Evolutionary conservation across 2,329 filamentous ascomycete species (phyloP).

Genomic region (Ceratocystis ficicola): DNA sequence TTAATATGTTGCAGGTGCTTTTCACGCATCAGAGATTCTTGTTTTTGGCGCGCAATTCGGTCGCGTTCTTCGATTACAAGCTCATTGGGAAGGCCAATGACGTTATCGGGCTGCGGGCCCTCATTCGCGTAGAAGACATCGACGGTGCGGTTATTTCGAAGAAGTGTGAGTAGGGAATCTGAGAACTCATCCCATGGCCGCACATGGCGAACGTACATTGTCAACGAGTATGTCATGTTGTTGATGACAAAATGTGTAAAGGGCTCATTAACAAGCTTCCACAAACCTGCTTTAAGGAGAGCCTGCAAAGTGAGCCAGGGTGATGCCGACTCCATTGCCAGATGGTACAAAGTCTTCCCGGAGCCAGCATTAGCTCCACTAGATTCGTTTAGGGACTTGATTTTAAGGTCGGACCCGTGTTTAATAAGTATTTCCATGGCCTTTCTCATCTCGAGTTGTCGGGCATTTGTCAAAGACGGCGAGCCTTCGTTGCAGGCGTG

Average conservation of each 20-base stretch:
- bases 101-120: conserved; percentile 42
- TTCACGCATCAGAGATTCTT: conserved; percentile 36
- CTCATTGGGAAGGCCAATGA: conserved; percentile 40
- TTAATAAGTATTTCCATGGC: conserved; percentile 46
- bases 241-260: conserved; percentile 44
- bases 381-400: conserved; percentile 37
- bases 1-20: conserved; percentile 39
- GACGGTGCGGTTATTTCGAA: conserved; percentile 40
- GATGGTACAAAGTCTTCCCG: conserved; percentile 43
- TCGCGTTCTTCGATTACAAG: conserved; percentile 40
- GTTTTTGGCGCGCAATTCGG: conserved; percentile 37
- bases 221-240: conserved; percentile 48
- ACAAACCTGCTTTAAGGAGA: conserved; percentile 51
- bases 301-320: conserved; percentile 44
- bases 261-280: conserved; percentile 50
- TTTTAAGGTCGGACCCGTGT: conserved; percentile 43
- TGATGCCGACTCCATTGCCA: conserved; percentile 47
- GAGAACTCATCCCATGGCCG: conserved; percentile 25
- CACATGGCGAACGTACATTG: conserved; percentile 46
- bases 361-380: conserved; percentile 1
- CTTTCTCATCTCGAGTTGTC: conserved; percentile 44
- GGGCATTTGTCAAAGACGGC: conserved; percentile 35
- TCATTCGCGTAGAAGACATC: conserved; percentile 45
- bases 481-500: conserved; percentile 37
- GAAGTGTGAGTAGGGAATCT: conserved; percentile 34